phyloP scores from a whole-genome alignment of 1,139 yeast species.

The Zygoascus hellenicus region DNA sequence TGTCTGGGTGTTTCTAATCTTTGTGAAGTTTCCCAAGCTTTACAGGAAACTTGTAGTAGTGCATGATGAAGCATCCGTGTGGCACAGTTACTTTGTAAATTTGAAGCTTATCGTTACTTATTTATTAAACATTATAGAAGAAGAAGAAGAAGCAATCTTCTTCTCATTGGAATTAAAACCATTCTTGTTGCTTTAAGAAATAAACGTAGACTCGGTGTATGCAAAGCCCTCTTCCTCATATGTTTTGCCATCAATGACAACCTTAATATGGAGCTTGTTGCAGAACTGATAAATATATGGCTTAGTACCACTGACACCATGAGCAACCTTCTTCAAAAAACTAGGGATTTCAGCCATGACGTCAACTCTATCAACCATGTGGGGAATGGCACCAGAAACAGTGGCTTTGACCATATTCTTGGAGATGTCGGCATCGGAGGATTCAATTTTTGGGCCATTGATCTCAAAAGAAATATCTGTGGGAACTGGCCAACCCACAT shows the following conservation, averaged over 20 bases:
- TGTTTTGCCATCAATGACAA: constrained; percentile 32
- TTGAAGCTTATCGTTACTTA: too few species aligned
- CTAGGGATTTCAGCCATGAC: constrained; percentile 97
- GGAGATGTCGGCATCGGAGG: constrained; percentile 37
- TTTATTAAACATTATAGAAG: too few species aligned
- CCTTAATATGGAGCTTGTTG: constrained; percentile 38
- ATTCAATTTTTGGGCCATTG: constrained; percentile 42
- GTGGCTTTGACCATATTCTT: constrained; percentile 32
- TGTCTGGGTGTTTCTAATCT: too few species aligned
- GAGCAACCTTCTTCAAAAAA: constrained; percentile 86
- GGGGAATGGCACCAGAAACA: constrained; percentile 38
- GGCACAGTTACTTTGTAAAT: too few species aligned
- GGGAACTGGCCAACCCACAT: constrained; percentile 94
- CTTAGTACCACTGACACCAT: constrained; percentile 91
- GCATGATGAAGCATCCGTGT: too few species aligned
- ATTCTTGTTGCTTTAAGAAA: constrained; percentile 23
- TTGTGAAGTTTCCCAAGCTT: too few species aligned
- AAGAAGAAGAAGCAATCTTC: too few species aligned
- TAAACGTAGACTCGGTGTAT: constrained; percentile 78
- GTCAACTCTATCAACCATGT: constrained; percentile 82
- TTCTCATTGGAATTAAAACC: too few species aligned
- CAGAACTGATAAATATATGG: constrained; percentile 92
- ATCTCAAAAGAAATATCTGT: constrained; percentile 55
- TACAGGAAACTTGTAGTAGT: too few species aligned
- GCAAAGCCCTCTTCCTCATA: constrained; percentile 59